Evolutionary conservation across 192 early-diverging fungal species (phyloP).

Genomic region (Funneliformis geosporum): DNA sequence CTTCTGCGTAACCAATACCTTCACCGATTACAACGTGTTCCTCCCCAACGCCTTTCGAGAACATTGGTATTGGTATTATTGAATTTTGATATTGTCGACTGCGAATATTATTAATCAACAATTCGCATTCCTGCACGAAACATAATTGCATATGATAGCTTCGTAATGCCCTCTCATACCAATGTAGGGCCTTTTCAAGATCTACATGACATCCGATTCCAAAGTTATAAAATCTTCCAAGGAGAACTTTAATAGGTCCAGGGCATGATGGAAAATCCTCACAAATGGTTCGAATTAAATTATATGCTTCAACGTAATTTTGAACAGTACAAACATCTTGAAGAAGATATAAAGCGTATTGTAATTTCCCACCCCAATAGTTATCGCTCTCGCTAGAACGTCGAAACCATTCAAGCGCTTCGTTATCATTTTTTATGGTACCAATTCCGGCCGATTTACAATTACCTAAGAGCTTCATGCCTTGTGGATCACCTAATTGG

Average conservation of each 20-base stretch:
- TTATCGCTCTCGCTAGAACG: conserved; percentile 10
- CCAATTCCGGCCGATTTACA: conserved; percentile 8
- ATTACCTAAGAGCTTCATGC: conserved; percentile 24
- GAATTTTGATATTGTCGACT: neutral
- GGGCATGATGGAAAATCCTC: neutral
- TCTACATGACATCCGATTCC: conserved; percentile 6
- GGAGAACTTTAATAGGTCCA: conserved; percentile 3
- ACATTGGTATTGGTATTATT: neutral
- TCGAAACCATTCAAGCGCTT: conserved; percentile 4
- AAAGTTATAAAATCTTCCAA: conserved; percentile 16
- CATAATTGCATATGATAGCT: neutral
- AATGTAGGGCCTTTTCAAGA: conserved; percentile 12
- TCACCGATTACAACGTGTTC: neutral
- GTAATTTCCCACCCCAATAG: conserved; percentile 22
- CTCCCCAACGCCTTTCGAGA: neutral
- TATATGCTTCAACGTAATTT: neutral
- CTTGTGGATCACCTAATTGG: conserved; percentile 27
- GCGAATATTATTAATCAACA: neutral
- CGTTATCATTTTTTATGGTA: neutral
- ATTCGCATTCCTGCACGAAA: neutral
- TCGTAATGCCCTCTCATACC: conserved; percentile 8
- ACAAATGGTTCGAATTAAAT: neutral
- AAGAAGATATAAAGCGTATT: conserved; percentile 15
- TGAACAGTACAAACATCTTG: neutral
- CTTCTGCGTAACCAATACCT: neutral